These are phyloP conservation scores for Elaeis oleifera DNA, from an alignment of 202 grass and related monocot genomes.

Conservation along the genomic window DNA sequence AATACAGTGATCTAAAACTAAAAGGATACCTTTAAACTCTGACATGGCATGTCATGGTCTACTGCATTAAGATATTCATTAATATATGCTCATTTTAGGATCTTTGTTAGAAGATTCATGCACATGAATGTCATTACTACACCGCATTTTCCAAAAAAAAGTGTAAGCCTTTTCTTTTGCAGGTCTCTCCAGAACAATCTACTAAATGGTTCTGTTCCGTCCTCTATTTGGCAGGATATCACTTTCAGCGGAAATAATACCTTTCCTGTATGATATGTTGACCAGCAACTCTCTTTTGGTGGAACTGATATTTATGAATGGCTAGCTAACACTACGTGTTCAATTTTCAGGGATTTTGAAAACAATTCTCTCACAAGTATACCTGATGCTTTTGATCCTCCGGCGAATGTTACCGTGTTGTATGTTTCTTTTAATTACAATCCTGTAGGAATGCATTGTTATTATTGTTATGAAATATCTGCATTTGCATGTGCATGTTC, in stretches of 20 bases:
- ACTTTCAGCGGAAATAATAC: conserved; percentile 48
- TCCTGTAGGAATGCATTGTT: conserved; percentile 17
- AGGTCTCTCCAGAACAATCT: conserved; percentile 57
- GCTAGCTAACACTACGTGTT: conserved; percentile 19
- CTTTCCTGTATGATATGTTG: conserved; percentile 59
- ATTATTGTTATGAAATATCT: conserved; percentile 10
- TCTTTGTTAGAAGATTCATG: too few species aligned
- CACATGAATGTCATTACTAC: too few species aligned
- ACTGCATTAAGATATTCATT: too few species aligned
- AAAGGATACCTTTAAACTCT: too few species aligned
- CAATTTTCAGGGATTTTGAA: conserved; percentile 71
- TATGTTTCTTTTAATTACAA: conserved; percentile 30
- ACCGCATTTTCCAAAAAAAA: too few species aligned
- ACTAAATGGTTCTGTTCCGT: conserved; percentile 47
- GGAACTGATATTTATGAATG: conserved; percentile 1
- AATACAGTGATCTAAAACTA: background rate
- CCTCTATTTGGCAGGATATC: conserved; percentile 58
- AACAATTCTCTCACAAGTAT: conserved; percentile 67
- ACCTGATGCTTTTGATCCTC: conserved; percentile 45
- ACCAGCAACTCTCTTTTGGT: conserved; percentile 18
- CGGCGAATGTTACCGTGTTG: conserved; percentile 49
- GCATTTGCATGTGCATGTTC: conserved; percentile 1
- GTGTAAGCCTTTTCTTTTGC: conserved; percentile 16
- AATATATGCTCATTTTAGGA: too few species aligned
- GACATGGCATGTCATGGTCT: too few species aligned